These are phyloP conservation scores for Phytophthora capsici DNA, from an alignment of 352 stramenopile genomes.

Conservation along the genomic window DNA sequence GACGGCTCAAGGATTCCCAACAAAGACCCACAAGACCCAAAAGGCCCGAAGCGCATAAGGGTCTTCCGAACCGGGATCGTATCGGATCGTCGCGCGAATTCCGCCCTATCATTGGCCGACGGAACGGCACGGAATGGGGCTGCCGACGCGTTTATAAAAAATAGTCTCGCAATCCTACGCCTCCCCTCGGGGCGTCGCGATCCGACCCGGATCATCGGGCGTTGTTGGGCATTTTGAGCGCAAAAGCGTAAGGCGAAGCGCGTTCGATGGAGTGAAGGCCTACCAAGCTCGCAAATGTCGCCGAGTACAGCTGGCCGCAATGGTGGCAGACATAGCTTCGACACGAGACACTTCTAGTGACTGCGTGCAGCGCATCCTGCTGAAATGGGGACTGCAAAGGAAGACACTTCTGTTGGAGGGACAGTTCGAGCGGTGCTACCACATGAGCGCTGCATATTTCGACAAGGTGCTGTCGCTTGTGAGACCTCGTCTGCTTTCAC, in stretches of 20 bases:
- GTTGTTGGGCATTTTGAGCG: too few relatives aligned
- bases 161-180: not conserved
- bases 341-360: not conserved
- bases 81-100: too few relatives aligned
- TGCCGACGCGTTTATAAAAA: not conserved
- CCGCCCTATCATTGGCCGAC: not conserved
- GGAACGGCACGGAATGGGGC: too few relatives aligned
- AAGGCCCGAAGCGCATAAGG: too few relatives aligned
- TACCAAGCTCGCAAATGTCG: too few relatives aligned
- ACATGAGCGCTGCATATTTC: conserved; percentile 4
- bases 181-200: not conserved
- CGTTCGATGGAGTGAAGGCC: not conserved
- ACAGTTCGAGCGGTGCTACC: conserved; percentile 11
- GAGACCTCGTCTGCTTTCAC: not conserved
- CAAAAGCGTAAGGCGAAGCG: too few relatives aligned
- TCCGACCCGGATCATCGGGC: not conserved
- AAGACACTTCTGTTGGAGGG: conserved; percentile 10
- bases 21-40: too few relatives aligned
- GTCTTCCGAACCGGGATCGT: too few relatives aligned
- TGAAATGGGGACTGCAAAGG: not conserved
- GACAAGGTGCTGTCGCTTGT: not conserved
- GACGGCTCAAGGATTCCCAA: too few relatives aligned
- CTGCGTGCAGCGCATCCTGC: not conserved
- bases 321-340: not conserved
- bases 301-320: too few relatives aligned